A percentile compares a stretch with the other conserved stretches of the same genome.
Conservation (phyloP, 805 yeast species). For the Yarrowia deformans region DNA sequence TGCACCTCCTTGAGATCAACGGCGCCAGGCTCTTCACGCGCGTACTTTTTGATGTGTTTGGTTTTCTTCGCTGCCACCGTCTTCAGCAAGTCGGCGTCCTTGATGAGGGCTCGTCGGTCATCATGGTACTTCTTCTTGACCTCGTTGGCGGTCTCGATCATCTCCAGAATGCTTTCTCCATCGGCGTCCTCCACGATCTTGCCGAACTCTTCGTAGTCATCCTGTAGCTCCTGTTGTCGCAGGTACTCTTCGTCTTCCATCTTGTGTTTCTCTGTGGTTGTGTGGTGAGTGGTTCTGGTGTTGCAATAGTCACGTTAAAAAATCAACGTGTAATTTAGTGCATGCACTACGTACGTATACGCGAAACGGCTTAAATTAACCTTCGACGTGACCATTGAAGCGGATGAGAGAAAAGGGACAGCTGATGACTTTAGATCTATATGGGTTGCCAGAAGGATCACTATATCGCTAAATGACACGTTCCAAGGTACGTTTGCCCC, state of each 20-base stretch:
- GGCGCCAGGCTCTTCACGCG: slow-evolving; percentile 9
- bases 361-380: slow-evolving; percentile 3
- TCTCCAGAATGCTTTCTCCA: neutral
- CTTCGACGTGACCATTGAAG: neutral
- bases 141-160: slow-evolving; percentile 15
- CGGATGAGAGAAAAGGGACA: too few species aligned
- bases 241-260: slow-evolving; percentile 6
- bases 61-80: slow-evolving; percentile 8
- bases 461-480: too few species aligned
- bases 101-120: slow-evolving; percentile 33
- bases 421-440: too few species aligned
- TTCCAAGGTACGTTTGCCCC: too few species aligned
- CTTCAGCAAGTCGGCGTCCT: slow-evolving; percentile 13
- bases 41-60: slow-evolving; percentile 26
- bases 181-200: slow-evolving; percentile 1
- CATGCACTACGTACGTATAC: slow-evolving; percentile 7
- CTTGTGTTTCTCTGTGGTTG: neutral
- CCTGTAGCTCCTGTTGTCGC: slow-evolving; percentile 5
- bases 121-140: slow-evolving; percentile 5
- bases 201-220: slow-evolving; percentile 15
- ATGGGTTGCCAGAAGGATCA: too few species aligned
- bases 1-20: slow-evolving; percentile 13
- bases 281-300: neutral
- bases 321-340: neutral
- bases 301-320: neutral